Conservation (phyloP, 2,329 filamentous ascomycete species). For the Fusarium temperatum region DNA sequence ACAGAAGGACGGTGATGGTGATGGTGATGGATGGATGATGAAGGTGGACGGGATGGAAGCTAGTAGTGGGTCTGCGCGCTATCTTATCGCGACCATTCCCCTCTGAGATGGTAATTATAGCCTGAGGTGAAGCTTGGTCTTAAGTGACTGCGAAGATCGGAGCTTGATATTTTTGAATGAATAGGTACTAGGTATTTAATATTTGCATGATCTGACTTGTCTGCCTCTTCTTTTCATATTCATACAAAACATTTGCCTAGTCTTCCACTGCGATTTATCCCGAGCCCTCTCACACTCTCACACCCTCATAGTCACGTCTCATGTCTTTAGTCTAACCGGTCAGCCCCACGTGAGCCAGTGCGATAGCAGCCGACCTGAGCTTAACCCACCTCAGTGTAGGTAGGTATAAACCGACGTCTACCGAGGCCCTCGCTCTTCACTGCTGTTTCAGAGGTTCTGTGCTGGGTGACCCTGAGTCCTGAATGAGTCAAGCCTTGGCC, state of each 20-base stretch:
- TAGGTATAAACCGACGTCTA: constrained; percentile 19
- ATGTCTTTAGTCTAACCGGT: constrained; percentile 2
- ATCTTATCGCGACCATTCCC: constrained; percentile 33
- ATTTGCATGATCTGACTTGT: neutral
- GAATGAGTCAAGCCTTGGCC: constrained; percentile 11
- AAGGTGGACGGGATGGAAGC: constrained; percentile 4
- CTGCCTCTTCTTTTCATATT: neutral
- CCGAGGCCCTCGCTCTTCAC: constrained; percentile 11
- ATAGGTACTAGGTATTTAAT: neutral
- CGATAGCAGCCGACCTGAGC: constrained; percentile 19
- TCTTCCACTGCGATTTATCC: constrained; percentile 8
- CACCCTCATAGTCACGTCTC: constrained; percentile 23
- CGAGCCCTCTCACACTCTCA: constrained; percentile 13
- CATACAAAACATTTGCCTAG: neutral
- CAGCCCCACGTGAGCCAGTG: constrained; percentile 34
- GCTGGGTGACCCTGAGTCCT: neutral
- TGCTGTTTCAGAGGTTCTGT: constrained; percentile 3
- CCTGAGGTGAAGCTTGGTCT: neutral
- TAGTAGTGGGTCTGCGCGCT: constrained; percentile 14
- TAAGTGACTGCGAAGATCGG: constrained; percentile 5
- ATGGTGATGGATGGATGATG: neutral
- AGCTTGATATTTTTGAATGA: constrained; percentile 4
- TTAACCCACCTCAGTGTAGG: neutral
- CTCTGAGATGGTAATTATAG: constrained; percentile 13
- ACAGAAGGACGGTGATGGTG: neutral